Evolutionary conservation across 345 rosid species (phyloP).

Genomic region (Sonneratia caseolaris): DNA sequence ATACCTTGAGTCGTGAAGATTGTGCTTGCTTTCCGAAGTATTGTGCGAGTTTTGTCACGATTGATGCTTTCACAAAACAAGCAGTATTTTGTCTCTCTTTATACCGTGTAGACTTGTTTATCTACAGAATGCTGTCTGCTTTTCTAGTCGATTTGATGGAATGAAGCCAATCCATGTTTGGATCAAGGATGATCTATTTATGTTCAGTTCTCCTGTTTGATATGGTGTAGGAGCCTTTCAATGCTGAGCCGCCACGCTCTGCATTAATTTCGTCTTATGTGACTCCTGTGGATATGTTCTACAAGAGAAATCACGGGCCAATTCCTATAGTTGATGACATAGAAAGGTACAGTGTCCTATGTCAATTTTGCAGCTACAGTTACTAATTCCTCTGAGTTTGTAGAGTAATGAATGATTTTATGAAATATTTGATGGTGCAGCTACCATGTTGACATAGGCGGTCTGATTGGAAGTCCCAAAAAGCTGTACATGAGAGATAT

Average conservation of each 20-base stretch:
- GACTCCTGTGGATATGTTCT: conserved; percentile 81
- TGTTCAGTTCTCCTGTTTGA: not conserved
- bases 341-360: conserved; percentile 31
- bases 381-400: not conserved
- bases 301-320: conserved; percentile 93
- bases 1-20: too few relatives aligned
- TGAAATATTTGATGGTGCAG: conserved; percentile 26
- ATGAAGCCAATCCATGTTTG: not conserved
- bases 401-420: conserved; percentile 6
- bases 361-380: not conserved
- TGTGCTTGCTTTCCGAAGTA: too few relatives aligned
- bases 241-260: conserved; percentile 84
- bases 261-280: conserved; percentile 59
- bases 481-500: conserved; percentile 61
- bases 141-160: not conserved
- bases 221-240: conserved; percentile 65
- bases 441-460: conserved; percentile 41
- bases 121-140: too few relatives aligned
- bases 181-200: not conserved
- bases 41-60: too few relatives aligned
- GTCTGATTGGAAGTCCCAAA: conserved; percentile 40
- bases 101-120: too few relatives aligned
- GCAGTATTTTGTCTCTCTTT: too few relatives aligned
- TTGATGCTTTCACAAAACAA: too few relatives aligned
- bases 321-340: conserved; percentile 75